phyloP scores from a whole-genome alignment of 345 rosid species.

The Citrus australasica region DNA sequence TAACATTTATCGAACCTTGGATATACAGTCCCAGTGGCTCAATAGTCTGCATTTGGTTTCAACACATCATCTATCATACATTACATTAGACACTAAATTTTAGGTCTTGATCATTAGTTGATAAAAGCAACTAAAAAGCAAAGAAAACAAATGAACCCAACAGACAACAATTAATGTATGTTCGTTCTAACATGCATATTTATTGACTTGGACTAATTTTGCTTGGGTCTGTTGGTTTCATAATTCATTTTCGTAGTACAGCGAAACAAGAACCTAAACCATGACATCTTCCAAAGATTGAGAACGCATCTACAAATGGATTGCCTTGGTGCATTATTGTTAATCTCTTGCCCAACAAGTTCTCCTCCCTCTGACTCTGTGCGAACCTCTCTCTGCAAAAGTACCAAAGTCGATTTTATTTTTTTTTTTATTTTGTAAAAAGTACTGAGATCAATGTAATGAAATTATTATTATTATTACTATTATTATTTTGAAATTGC shows the following conservation, averaged over 20 bases:
- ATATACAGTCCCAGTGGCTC: no score
- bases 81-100: no score
- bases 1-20: no score
- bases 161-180: no score
- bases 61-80: no score
- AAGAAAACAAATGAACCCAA: no score
- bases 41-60: no score
- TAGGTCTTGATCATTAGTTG: no score
- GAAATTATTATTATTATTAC: background rate
- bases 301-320: constrained; percentile 22
- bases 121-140: no score
- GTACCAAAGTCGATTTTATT: background rate
- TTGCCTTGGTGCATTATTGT: constrained; percentile 18
- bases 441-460: no score
- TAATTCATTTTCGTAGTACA: background rate
- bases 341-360: constrained; percentile 2
- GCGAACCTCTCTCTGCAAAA: constrained; percentile 36
- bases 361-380: constrained; percentile 29
- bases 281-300: constrained; percentile 40
- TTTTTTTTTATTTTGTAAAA: background rate
- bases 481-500: no score
- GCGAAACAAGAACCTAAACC: constrained; percentile 35
- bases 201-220: background rate
- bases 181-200: no score
- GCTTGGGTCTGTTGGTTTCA: constrained; percentile 7